Base-by-base conservation (phyloP, 345 rosid species). In the Cardamine resedifolia region DNA sequence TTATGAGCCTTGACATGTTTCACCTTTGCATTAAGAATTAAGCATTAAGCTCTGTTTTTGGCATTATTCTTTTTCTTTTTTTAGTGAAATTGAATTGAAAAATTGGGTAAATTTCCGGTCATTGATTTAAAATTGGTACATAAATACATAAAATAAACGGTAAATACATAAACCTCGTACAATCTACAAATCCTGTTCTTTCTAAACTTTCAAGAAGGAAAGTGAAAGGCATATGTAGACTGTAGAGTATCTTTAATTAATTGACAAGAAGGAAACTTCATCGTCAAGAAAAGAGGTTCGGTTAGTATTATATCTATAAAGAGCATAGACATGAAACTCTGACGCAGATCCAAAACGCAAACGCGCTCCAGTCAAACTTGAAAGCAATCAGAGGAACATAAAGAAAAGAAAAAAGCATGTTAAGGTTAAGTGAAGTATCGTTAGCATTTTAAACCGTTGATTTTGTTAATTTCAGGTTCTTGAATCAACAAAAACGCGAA, bases 401-500 rank as follows among this genome's bases (percentile, higher is more conserved):
- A 16, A 44, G 18, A 28, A 33, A 11, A 2, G 5, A 64, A 47
- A 20, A 15, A 52, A 56, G 23, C 26, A 9, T 57, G 30, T 39
- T 6, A 64, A 58, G 3, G 55, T 30, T 44, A 34, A 61, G 43
- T 61, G 10, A 51, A 9, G 55, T 58, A 16, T 70, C 36, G 38
- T 48, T 64, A 76, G 66, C 43, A 30, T 64, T 47, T 56, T 23
- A 41, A 18, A 52, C 19, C 49, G 23, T 27, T 66, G 33, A 31
- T 20, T 36, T 21, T 14, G 4, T 58, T 23, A 18, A 1, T 36
- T 15, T 70, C 27, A 70, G 28, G 51, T 47, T 31, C 28, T 48
- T 66, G 87, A 56, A 68, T 86, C 87, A 58, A 86, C 14, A 65
- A 74, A 86, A 44, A 90, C 90, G 36, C 82, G 78, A 71, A 91